Evolutionary conservation across 2,329 filamentous ascomycete species (phyloP).

Genomic region (Microdochium bolleyi): DNA sequence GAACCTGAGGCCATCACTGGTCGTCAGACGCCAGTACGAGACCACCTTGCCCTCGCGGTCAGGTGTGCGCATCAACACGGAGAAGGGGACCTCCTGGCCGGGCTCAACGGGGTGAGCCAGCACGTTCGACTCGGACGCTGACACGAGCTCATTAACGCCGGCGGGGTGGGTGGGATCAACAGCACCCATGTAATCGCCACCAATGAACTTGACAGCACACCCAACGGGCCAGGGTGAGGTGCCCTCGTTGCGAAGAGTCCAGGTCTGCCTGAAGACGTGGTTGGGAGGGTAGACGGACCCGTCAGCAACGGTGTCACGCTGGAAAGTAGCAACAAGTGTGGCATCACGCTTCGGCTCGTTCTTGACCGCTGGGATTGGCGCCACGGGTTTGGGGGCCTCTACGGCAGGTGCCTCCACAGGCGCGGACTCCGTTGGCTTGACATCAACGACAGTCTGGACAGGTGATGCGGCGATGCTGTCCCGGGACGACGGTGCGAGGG

Average conservation of each 20-base stretch:
- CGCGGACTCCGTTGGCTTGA: conserved; percentile 52
- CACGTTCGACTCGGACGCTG: conserved; percentile 76
- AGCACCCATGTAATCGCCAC: conserved; percentile 94
- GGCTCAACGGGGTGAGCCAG: conserved; percentile 61
- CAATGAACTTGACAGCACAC: conserved; percentile 83
- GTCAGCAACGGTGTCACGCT: conserved; percentile 72
- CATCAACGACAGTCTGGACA: conserved; percentile 66
- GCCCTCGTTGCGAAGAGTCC: conserved; percentile 84
- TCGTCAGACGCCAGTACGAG: conserved; percentile 94
- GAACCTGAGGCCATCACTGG: conserved; percentile 71
- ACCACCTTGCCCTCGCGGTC: conserved; percentile 69
- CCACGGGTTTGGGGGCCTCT: conserved; percentile 9
- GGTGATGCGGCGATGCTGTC: conserved; percentile 30
- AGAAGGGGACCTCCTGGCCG: conserved; percentile 73
- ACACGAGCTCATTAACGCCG: conserved; percentile 67
- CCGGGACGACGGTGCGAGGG: conserved; percentile 1
- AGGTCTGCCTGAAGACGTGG: conserved; percentile 78
- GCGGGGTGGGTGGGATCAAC: conserved; percentile 73
- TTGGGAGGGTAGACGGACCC: conserved; percentile 65
- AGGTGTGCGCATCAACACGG: conserved; percentile 76
- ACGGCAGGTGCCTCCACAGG: conserved; percentile 20
- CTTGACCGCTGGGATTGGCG: conserved; percentile 9
- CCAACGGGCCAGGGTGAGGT: conserved; percentile 75
- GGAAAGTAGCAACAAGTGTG: conserved; percentile 52
- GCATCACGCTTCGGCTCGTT: conserved; percentile 8